phyloP scores from a whole-genome alignment of 352 stramenopile species.

The Phytophthora niederhauseri region DNA sequence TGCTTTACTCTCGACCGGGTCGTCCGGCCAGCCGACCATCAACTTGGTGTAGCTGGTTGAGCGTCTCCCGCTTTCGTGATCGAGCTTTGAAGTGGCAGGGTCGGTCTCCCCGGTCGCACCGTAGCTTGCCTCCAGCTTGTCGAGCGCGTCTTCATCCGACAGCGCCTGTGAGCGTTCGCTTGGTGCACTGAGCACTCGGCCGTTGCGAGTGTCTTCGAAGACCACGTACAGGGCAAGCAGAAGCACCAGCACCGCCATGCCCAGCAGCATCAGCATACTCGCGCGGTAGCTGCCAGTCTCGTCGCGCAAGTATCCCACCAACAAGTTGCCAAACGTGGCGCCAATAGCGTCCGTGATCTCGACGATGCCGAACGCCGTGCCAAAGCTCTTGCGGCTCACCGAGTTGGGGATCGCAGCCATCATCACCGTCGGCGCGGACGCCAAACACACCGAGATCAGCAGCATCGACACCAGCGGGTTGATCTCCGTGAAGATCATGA shows the following conservation, averaged over 20 bases:
- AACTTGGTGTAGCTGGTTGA: not conserved
- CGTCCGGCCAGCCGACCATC: not conserved
- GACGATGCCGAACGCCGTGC: constrained; percentile 88
- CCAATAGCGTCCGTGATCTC: constrained; percentile 87
- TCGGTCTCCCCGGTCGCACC: constrained; percentile 23
- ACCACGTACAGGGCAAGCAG: not conserved
- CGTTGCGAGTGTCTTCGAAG: not conserved
- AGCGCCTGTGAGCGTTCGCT: not conserved
- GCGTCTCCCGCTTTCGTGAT: not conserved
- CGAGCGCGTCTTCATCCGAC: constrained; percentile 10
- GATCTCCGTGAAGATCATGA: constrained; percentile 87
- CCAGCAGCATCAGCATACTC: constrained; percentile 87
- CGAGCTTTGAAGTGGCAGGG: not conserved
- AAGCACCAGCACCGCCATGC: constrained; percentile 48
- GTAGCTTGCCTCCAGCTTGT: constrained; percentile 46
- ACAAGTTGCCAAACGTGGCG: constrained; percentile 80
- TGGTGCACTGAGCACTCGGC: not conserved
- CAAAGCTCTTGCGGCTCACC: constrained; percentile 76
- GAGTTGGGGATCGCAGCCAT: constrained; percentile 88
- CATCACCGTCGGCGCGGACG: constrained; percentile 88
- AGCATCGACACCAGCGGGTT: constrained; percentile 87
- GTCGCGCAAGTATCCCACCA: constrained; percentile 88
- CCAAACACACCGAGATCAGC: constrained; percentile 87
- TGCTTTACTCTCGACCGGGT: not conserved
- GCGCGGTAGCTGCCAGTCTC: constrained; percentile 77